Evolutionary conservation across 108 stramenopile genomes (phyloP).

Genomic region (Pseudonitzschia pungens): DNA sequence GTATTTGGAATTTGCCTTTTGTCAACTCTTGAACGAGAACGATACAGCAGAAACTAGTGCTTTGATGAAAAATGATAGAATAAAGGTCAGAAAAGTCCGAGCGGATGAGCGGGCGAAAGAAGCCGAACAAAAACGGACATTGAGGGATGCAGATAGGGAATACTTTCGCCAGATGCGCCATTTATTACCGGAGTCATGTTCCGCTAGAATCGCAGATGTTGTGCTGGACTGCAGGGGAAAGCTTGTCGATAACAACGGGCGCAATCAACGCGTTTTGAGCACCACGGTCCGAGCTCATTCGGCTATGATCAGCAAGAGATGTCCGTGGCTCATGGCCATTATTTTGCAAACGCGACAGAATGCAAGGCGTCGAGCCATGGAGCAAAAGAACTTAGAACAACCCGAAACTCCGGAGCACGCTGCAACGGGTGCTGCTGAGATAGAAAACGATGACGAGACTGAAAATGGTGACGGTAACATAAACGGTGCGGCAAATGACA

Average conservation of each 20-base stretch:
- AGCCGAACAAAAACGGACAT: slow-evolving; percentile 42
- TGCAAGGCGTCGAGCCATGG: slow-evolving; percentile 26
- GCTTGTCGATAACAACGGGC: slow-evolving; percentile 64
- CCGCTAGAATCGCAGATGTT: slow-evolving; percentile 49
- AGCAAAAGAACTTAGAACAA: background rate
- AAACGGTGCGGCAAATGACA: slow-evolving; percentile 21
- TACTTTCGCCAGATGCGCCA: slow-evolving; percentile 62
- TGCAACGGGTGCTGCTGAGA: slow-evolving; percentile 18
- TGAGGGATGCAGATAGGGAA: slow-evolving; percentile 66
- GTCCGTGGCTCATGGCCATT: slow-evolving; percentile 64
- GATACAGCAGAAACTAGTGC: slow-evolving; percentile 75
- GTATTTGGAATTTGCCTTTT: slow-evolving; percentile 79
- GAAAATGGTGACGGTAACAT: slow-evolving; percentile 20
- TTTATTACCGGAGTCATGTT: slow-evolving; percentile 45
- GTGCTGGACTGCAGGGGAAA: slow-evolving; percentile 74
- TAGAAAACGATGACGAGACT: slow-evolving; percentile 58
- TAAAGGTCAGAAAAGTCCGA: slow-evolving; percentile 53
- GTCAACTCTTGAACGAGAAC: slow-evolving; percentile 42
- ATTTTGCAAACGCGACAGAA: slow-evolving; percentile 55
- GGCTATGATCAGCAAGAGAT: slow-evolving; percentile 56
- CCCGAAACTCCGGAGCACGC: slow-evolving; percentile 11
- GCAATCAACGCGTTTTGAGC: slow-evolving; percentile 62
- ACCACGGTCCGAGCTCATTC: slow-evolving; percentile 64
- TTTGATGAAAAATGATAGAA: slow-evolving; percentile 85
- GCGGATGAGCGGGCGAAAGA: slow-evolving; percentile 37